A percentile compares a stretch with the other conserved stretches of the same genome.
Conservation (phyloP, 371 early-diverging fungal species). For the Smittium culicis region DNA sequence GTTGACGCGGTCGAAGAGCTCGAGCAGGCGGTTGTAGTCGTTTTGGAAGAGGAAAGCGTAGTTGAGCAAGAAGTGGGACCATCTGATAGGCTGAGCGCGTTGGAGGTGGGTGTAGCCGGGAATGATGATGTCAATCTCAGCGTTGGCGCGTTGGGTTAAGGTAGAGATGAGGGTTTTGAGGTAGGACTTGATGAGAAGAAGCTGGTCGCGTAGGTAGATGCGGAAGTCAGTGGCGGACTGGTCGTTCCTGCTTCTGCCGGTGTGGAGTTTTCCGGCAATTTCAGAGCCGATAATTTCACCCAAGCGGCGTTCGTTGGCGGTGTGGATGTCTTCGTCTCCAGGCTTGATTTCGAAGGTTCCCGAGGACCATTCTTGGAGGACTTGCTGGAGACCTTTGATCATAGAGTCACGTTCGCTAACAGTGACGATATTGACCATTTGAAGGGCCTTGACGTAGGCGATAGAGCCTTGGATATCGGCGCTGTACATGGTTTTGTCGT, state of each 20-base stretch:
- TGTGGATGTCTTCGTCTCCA: slow-evolving; percentile 95
- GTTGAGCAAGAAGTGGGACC: slow-evolving; percentile 78
- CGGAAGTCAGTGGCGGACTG: slow-evolving; percentile 97
- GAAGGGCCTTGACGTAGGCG: slow-evolving; percentile 80
- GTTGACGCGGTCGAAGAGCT: slow-evolving; percentile 65
- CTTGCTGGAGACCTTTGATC: slow-evolving; percentile 54
- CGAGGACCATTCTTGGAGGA: slow-evolving; percentile 68
- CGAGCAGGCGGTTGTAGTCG: slow-evolving; percentile 69
- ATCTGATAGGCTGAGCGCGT: slow-evolving; percentile 95
- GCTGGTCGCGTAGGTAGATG: slow-evolving; percentile 79
- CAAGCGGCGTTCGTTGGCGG: slow-evolving; percentile 91
- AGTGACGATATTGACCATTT: slow-evolving; percentile 56
- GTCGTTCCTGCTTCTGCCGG: slow-evolving; percentile 89
- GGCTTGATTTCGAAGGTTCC: slow-evolving; percentile 56
- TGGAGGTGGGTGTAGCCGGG: slow-evolving; percentile 97
- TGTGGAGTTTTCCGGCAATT: slow-evolving; percentile 93
- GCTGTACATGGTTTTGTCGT: slow-evolving; percentile 80
- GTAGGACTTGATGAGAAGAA: slow-evolving; percentile 39
- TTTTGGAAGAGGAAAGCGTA: slow-evolving; percentile 81
- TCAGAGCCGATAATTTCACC: slow-evolving; percentile 80
- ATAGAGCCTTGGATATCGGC: slow-evolving; percentile 80
- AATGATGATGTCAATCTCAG: slow-evolving; percentile 80
- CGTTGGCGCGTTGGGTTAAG: slow-evolving; percentile 60
- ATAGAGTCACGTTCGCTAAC: slow-evolving; percentile 53
- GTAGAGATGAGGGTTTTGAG: slow-evolving; percentile 61